Percentiles rank a stretch among this genome's conserved stretches.
Conservation (phyloP, 2,329 filamentous ascomycete genomes). For the Cytospora piceicola region DNA sequence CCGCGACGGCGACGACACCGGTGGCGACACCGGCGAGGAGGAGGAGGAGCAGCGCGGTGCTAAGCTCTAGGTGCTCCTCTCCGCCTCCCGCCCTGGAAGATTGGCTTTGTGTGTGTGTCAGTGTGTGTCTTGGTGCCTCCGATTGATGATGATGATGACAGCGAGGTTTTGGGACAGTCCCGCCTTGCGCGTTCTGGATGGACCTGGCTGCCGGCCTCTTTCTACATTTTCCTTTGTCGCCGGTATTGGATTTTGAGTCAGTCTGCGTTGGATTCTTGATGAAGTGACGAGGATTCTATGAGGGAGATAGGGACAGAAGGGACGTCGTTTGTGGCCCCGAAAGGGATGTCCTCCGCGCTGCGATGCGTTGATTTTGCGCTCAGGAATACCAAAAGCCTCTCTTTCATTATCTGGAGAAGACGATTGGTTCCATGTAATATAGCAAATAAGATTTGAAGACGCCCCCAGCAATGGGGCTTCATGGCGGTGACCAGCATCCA, state of each 20-base stretch:
- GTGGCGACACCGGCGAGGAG: neutral
- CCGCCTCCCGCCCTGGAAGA: neutral
- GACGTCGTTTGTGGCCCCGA: neutral
- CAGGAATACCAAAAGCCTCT: neutral
- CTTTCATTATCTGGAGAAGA: neutral
- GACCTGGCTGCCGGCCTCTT: neutral
- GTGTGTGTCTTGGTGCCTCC: neutral
- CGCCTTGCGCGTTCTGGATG: neutral
- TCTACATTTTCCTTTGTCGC: neutral
- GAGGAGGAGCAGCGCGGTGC: constrained; percentile 20
- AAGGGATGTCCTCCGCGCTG: constrained; percentile 6
- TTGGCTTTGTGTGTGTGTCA: neutral
- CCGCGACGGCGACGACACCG: neutral
- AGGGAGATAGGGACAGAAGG: neutral
- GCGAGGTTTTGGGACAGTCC: neutral
- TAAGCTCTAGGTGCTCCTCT: neutral
- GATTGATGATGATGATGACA: neutral
- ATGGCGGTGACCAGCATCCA: neutral
- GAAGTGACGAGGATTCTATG: neutral
- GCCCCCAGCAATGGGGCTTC: constrained; percentile 15
- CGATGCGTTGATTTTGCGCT: neutral
- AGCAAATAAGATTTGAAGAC: constrained; percentile 7
- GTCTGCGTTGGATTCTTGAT: neutral
- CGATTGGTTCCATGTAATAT: constrained; percentile 9
- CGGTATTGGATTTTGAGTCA: neutral